A percentile compares a stretch with the other conserved stretches of the same genome.
phyloP scores from a whole-genome alignment of 1,139 yeast genomes.

The Pichia sp. region DNA sequence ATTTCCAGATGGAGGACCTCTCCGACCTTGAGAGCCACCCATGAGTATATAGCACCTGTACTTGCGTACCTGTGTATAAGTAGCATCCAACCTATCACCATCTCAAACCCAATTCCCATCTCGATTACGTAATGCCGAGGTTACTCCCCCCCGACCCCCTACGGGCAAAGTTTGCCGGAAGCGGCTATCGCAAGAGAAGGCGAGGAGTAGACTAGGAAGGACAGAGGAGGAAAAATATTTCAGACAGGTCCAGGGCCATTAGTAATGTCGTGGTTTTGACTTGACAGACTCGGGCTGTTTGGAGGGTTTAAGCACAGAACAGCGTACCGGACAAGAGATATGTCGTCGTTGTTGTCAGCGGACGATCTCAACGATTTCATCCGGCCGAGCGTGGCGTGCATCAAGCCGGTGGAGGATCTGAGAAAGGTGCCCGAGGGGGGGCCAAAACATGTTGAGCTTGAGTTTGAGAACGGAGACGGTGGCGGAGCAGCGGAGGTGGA shows the following conservation, averaged over 20 bases:
- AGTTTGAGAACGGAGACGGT: constrained; percentile 39
- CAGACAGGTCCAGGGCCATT: neutral
- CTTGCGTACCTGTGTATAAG: too few species aligned
- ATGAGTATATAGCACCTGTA: neutral
- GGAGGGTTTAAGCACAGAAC: neutral
- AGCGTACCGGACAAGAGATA: constrained; percentile 26
- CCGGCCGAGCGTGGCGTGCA: constrained; percentile 90
- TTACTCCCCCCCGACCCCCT: too few species aligned
- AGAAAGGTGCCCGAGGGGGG: constrained; percentile 21
- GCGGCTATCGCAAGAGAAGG: neutral
- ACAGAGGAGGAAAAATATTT: neutral
- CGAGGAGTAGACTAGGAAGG: neutral
- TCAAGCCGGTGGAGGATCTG: constrained; percentile 66
- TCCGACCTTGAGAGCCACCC: constrained; percentile 21
- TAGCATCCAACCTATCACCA: too few species aligned
- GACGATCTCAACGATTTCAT: constrained; percentile 93
- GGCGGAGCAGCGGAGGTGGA: constrained; percentile 22
- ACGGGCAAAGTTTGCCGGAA: neutral
- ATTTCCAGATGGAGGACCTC: constrained; percentile 25
- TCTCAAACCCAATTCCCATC: too few species aligned
- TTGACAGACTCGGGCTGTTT: neutral
- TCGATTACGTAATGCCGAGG: too few species aligned
- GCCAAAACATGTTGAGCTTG: constrained; percentile 36
- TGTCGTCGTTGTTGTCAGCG: constrained; percentile 86
- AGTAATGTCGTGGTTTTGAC: neutral